A percentile compares a stretch with the other conserved stretches of the same genome.
Evolutionary conservation across 345 rosid genomes (phyloP).

Genomic region (Hypericum androsaemum): DNA sequence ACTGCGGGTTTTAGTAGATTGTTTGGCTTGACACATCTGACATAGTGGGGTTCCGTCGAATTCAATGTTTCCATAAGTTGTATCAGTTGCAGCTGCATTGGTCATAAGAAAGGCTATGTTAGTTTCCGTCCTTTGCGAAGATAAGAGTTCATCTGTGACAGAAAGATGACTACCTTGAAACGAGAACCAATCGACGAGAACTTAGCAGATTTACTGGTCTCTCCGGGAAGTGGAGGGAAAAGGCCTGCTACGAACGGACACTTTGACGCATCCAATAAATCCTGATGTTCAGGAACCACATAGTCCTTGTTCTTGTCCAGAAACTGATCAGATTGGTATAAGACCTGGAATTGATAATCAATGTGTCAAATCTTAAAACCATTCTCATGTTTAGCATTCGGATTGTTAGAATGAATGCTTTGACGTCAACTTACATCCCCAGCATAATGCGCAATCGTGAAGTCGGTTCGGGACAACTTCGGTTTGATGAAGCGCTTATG

Average conservation of each 20-base stretch:
- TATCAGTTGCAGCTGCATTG: slow-evolving; percentile 82
- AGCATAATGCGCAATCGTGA: slow-evolving; percentile 81
- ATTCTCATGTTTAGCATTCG: neutral
- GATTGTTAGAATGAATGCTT: neutral
- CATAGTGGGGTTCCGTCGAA: slow-evolving; percentile 92
- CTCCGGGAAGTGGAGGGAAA: slow-evolving; percentile 85
- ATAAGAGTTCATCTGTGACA: neutral
- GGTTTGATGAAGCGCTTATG: slow-evolving; percentile 95
- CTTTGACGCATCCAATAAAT: slow-evolving; percentile 60
- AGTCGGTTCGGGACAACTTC: slow-evolving; percentile 91
- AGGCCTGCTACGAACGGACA: slow-evolving; percentile 87
- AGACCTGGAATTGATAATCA: slow-evolving; percentile 46
- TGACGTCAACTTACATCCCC: slow-evolving; percentile 57
- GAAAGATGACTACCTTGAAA: slow-evolving; percentile 52
- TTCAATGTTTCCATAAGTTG: slow-evolving; percentile 81
- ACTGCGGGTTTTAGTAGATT: slow-evolving; percentile 84
- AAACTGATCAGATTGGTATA: slow-evolving; percentile 86
- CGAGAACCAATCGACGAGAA: slow-evolving; percentile 94
- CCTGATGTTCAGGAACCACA: slow-evolving; percentile 93
- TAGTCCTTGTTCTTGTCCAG: slow-evolving; percentile 98
- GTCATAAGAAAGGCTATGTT: slow-evolving; percentile 12
- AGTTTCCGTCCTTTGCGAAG: neutral
- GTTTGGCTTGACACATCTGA: slow-evolving; percentile 97
- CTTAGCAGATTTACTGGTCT: slow-evolving; percentile 80
- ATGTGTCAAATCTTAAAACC: slow-evolving; percentile 1